Percentiles rank a stretch among this genome's conserved stretches.
Conservation (phyloP, 108 stramenopile genomes). For the Pseudonitzschia delicatissima region DNA sequence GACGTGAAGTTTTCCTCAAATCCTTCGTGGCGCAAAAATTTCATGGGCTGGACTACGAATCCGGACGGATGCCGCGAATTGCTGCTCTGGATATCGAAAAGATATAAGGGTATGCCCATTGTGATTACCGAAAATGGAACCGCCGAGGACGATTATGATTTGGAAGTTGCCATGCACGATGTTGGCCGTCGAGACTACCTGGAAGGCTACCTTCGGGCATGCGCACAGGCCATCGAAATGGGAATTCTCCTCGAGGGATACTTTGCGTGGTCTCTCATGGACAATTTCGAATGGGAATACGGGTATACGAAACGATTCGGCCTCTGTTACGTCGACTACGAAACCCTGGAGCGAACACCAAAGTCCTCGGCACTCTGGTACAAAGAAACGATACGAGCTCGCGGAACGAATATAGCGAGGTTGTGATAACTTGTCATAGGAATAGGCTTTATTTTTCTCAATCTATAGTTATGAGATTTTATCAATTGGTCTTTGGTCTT, state of each 20-base stretch:
- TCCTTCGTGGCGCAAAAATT: constrained; percentile 56
- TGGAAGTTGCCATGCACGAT: constrained; percentile 52
- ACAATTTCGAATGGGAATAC: constrained; percentile 95
- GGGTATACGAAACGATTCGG: constrained; percentile 89
- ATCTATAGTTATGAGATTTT: no score
- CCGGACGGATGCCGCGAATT: constrained; percentile 74
- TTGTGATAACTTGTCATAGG: no score
- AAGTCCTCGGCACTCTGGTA: constrained; percentile 81
- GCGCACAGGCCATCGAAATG: constrained; percentile 57
- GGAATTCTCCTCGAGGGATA: constrained; percentile 87
- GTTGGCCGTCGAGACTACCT: constrained; percentile 50
- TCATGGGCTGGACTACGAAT: constrained; percentile 66
- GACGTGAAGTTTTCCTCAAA: constrained; percentile 49
- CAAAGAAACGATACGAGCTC: constrained; percentile 39
- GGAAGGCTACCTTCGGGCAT: constrained; percentile 66
- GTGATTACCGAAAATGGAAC: constrained; percentile 83
- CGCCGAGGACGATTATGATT: constrained; percentile 55
- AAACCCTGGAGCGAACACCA: constrained; percentile 74
- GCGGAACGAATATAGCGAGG: constrained; percentile 49
- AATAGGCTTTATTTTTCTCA: no score
- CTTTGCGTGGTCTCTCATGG: constrained; percentile 93
- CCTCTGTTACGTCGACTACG: constrained; percentile 84
- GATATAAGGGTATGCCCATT: constrained; percentile 59
- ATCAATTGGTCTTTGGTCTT: no score
- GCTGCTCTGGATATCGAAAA: constrained; percentile 62